Evolutionary conservation across 2,329 filamentous ascomycete genomes (phyloP).

Genomic region (Pseudogymnoascus sp.): DNA sequence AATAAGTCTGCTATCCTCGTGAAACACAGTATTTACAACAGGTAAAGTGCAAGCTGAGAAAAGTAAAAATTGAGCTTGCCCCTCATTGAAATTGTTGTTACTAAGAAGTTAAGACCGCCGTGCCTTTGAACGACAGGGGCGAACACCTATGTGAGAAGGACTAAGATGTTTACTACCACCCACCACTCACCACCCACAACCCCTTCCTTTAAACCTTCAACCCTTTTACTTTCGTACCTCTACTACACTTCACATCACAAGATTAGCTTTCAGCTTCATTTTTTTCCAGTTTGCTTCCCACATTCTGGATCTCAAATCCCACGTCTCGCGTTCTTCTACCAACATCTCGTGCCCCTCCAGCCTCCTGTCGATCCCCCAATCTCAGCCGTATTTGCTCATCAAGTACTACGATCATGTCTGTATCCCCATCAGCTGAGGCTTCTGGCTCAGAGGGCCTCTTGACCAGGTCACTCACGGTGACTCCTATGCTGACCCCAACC

Average conservation of each 20-base stretch:
- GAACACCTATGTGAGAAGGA: not conserved
- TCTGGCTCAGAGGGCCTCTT: not conserved
- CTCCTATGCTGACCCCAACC: not conserved
- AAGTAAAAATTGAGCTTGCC: not conserved
- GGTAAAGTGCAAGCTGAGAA: not conserved
- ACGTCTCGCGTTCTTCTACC: not conserved
- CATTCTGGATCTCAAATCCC: not conserved
- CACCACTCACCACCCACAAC: not conserved
- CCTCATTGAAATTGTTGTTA: not conserved
- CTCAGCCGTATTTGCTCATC: constrained; percentile 3
- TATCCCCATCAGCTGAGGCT: not conserved
- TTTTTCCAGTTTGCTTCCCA: not conserved
- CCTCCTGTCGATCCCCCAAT: not conserved
- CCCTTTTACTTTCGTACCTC: not conserved
- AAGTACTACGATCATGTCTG: constrained; percentile 14
- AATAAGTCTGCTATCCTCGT: not conserved
- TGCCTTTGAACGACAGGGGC: not conserved
- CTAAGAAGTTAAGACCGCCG: not conserved
- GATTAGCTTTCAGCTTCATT: not conserved
- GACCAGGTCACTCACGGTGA: not conserved
- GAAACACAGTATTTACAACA: not conserved
- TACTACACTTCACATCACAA: not conserved
- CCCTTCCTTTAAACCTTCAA: not conserved
- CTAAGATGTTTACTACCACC: not conserved
- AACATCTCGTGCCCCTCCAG: not conserved